Evolutionary conservation across 805 yeast species (phyloP).

Genomic region (Brettanomyces naardenensis): DNA sequence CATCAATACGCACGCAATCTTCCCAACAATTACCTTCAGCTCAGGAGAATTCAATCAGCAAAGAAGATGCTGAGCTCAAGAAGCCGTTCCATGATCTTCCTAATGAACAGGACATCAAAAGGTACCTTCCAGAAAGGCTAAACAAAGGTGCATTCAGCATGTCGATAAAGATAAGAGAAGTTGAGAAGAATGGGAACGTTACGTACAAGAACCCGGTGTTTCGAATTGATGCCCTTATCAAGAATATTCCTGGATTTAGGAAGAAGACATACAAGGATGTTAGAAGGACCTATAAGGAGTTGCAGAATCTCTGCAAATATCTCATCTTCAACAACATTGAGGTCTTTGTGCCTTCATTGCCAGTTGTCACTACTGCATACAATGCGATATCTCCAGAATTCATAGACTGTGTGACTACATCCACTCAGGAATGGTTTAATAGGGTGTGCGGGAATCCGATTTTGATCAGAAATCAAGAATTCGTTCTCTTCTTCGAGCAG

Average conservation of each 20-base stretch:
- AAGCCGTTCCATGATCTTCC: slow-evolving; percentile 22
- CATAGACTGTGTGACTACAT: slow-evolving; percentile 40
- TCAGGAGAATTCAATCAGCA: not conserved
- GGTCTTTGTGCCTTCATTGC: slow-evolving; percentile 87
- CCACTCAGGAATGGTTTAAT: slow-evolving; percentile 82
- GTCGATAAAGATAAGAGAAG: slow-evolving; percentile 48
- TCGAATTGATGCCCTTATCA: slow-evolving; percentile 51
- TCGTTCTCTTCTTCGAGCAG: slow-evolving; percentile 55
- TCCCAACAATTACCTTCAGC: slow-evolving; percentile 4
- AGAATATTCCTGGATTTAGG: slow-evolving; percentile 68
- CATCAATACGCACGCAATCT: not conserved
- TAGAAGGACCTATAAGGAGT: slow-evolving; percentile 74
- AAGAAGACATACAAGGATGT: slow-evolving; percentile 62
- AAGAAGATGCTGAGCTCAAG: slow-evolving; percentile 7
- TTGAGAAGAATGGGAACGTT: slow-evolving; percentile 56
- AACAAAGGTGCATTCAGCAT: slow-evolving; percentile 33
- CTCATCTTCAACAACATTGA: slow-evolving; percentile 78
- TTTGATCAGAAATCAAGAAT: slow-evolving; percentile 80
- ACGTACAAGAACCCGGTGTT: slow-evolving; percentile 73
- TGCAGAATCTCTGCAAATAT: slow-evolving; percentile 68
- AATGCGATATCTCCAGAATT: slow-evolving; percentile 86
- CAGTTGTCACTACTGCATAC: slow-evolving; percentile 64
- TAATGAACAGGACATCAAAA: slow-evolving; percentile 34
- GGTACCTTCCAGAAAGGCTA: slow-evolving; percentile 44
- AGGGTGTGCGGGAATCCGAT: slow-evolving; percentile 68